Evolutionary conservation across 768 basidiomycete genomes (phyloP), one percentile per base, ranked within the genome.

Genomic region (Pholiota microspora): DNA sequence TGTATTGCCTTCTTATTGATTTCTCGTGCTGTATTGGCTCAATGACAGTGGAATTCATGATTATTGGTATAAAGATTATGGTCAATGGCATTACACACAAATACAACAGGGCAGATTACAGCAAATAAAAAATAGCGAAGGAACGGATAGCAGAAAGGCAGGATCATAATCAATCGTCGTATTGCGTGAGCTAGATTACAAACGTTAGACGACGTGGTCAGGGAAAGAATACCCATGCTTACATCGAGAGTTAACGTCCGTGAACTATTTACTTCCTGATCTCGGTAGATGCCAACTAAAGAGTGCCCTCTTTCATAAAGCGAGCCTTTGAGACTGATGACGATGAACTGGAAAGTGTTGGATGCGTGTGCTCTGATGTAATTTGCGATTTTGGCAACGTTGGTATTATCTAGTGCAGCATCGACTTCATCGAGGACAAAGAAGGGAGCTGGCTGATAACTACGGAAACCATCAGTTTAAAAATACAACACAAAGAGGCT

Each of bases 361-460:
- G 92, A 92, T 2, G 94, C 86, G 59, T 95, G 92, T 10, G 80
- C 73, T 2, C 90, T 83, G 60, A 97, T 94, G 66, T 98, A 99
- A 59, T 90, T 89, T 10, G 96, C 96, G 29, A 98, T 85, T 67
- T 94, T 93, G 32, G 92, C 91, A 2, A 98, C 96, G 60, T 99
- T 98, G n/a, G 94, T 97, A 68, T 98, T 96, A 73, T 98, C 96
- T 35, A 98, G 78, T 0, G 97, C 96, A 9, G 97, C 97, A 61
- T 98, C 96, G 23, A 97, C 94, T 71, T 98, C 96, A 65, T 98
- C 96, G n/a, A 98, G 78, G 12, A 98, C 96, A 68, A 98, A 98
- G 77, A 98, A 98, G 0, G 95, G 96, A 2, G 95, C 91, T 0
- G 95, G 96, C 67, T 95, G 94, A 68, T 92, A 98, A 62, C 95